Evolutionary conservation across 441 rosid species (phyloP).

Genomic region (Melastoma candidum): DNA sequence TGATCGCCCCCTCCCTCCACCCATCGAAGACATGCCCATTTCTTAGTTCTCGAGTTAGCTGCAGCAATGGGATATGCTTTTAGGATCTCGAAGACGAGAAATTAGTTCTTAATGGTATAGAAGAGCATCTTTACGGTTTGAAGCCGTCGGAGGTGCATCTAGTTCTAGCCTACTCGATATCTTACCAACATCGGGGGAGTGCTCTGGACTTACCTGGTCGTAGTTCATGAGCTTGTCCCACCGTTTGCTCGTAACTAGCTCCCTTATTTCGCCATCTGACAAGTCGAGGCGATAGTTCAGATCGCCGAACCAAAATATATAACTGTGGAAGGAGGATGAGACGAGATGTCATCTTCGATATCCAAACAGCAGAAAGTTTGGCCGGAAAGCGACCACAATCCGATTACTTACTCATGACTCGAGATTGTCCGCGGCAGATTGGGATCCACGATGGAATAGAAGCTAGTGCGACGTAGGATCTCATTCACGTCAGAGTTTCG

Average conservation of each 20-base stretch:
- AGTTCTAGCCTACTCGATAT: no score
- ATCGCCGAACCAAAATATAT: conserved; percentile 96
- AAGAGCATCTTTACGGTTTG: no score
- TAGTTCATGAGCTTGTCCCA: conserved; percentile 73
- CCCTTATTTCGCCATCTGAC: conserved; percentile 68
- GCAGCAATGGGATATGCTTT: conserved; percentile 10
- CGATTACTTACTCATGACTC: conserved; percentile 71
- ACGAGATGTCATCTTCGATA: no score
- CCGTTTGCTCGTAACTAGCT: conserved; percentile 53
- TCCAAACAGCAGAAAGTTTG: background rate
- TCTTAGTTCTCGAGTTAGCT: conserved; percentile 67
- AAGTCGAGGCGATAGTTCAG: conserved; percentile 83
- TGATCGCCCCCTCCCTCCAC: conserved; percentile 85
- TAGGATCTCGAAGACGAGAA: no score
- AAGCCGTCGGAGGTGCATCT: no score
- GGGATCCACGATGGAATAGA: conserved; percentile 56
- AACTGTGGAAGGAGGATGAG: conserved; percentile 34
- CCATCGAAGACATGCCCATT: conserved; percentile 84
- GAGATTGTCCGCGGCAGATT: conserved; percentile 82
- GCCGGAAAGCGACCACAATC: background rate
- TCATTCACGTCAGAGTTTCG: conserved; percentile 88
- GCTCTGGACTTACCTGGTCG: conserved; percentile 54
- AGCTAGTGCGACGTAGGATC: conserved; percentile 68
- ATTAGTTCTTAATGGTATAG: no score
- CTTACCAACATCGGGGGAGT: no score